Evolutionary conservation across 2,329 filamentous ascomycete genomes (phyloP), one percentile per base, ranked within the genome.

Genomic region (Venturia oleaginea): DNA sequence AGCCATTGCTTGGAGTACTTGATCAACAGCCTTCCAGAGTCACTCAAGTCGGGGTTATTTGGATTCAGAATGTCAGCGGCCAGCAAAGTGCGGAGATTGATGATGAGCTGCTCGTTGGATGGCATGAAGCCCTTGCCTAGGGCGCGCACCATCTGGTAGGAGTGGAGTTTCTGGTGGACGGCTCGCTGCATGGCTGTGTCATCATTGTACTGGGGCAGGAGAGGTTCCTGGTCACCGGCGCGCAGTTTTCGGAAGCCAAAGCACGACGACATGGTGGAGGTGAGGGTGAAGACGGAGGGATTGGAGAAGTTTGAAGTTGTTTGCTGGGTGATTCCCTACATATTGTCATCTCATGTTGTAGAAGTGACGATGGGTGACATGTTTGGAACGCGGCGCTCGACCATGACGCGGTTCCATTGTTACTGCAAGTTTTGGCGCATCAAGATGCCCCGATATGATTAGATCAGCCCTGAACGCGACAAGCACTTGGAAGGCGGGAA

Each of bases 71-170:
- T 72, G 69, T 93, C 89, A 40, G 90, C 86, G 4, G 90, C 85
- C 10, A 96, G 81, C 1, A 97, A 77, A 2, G 88, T 90, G 68
- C 91, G 86, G 2, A 97, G 79, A 68, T 95, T 92, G 73, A 87
- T 80, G 70, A 94, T 88, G 69, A 83, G 73, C 74, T 97, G 93
- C 69, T 94, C 88, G 13, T 90, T 97, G 6, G 91, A 94, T 59
- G 93, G 93, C 89, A 97, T 92, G 76, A 87, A 97, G 6, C 93
- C 93, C 71, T 90, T 85, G 1, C 84, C 84, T 11, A 97, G 75
- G 64, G 93, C 93, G 63, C 90, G 84, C 34, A 92, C 74, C 88
- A 96, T 96, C 80, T 96, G 91, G 73, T 96, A 97, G 32, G 88
- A 88, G 77, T 96, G 93, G 66, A 97, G 83, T 80, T 96, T 97